phyloP scores from a whole-genome alignment of 1,139 yeast species.

The Meyerozyma elateridarum region DNA sequence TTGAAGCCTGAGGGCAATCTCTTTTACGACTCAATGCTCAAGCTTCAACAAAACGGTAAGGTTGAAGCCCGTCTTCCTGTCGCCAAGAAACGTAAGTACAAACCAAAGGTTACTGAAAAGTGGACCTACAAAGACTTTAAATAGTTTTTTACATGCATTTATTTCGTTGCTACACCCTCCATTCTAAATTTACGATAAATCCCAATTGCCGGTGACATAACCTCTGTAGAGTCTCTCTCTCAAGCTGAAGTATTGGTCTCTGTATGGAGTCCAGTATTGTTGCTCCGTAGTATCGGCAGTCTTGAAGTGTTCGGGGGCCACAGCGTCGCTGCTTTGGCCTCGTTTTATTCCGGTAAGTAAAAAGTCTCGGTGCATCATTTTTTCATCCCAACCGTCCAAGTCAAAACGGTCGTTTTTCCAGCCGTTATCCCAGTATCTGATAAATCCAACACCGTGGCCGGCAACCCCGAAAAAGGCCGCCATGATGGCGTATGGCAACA shows the following conservation, averaged over 20 bases:
- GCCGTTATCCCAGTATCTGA: conserved; percentile 47
- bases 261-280: conserved; percentile 46
- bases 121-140: conserved; percentile 91
- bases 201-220: conserved; percentile 46
- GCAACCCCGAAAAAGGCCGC: conserved; percentile 46
- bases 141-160: conserved; percentile 20
- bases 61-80: conserved; percentile 80
- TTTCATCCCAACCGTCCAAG: conserved; percentile 50
- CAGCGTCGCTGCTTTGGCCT: conserved; percentile 62
- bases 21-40: conserved; percentile 75
- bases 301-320: conserved; percentile 72
- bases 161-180: conserved; percentile 6
- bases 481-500: conserved; percentile 64
- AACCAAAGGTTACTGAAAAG: conserved; percentile 77
- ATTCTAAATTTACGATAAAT: conserved; percentile 26
- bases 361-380: conserved; percentile 67
- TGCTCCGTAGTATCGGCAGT: conserved; percentile 32
- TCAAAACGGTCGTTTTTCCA: conserved; percentile 53
- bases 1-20: conserved; percentile 90
- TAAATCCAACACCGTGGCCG: conserved; percentile 44
- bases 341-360: conserved; percentile 70
- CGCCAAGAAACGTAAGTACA: conserved; percentile 59
- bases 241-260: conserved; percentile 44
- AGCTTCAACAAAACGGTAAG: conserved; percentile 78
- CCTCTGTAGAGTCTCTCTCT: conserved; percentile 50